Base-by-base conservation (phyloP, 2,329 filamentous ascomycete species). In the Coniochaeta pulveracea region DNA sequence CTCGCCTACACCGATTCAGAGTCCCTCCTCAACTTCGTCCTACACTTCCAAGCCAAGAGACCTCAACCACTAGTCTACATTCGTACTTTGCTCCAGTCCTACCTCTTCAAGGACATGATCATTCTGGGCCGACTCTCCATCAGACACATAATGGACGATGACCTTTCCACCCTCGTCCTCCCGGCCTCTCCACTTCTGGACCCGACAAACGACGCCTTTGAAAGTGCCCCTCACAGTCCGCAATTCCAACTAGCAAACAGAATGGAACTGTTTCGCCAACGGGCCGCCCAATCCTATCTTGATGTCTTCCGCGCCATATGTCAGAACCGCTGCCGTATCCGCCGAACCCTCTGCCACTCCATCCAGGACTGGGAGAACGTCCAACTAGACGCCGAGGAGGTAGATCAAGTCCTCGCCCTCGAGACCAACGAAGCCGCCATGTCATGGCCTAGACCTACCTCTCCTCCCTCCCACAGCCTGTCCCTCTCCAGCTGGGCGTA, bases 291-390 rank as follows among this genome's bases (percentile, higher is more conserved):
- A 53, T 76, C 80, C 0, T 95, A 86, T 48, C 62, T 94, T 12
- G 88, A 95, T 43, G 69, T 93, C 11, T 79, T 91, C 47, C 76
- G 86, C 30, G 80, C 83, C 6, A 66, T 91, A 12, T 93, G 86
- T 47, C 84, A 96, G 51, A 98, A 96, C 49, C 70, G 86, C 34
- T 93, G 85, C 50, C 80, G 91, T 3, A 76, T 93, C 26, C 76
- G 91, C n/a, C 75, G 91, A 22, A 86, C 80, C n/a, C 68, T 98
- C 7, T 86, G 79, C 40, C 89, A 96, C 50, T 73, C 80, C 10
- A 75, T 94, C 22, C 62, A 76, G 3, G 81, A 89, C 38, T 93
- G 86, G 78, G 86, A 95, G 47, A 70, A 72, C 33, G 64, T 96
- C 3, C 86, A 95, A 55, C 64, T 73, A 7, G 85, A 93, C 47